Base-by-base conservation (phyloP, 768 basidiomycete genomes). In the Mycena sanguinolenta region DNA sequence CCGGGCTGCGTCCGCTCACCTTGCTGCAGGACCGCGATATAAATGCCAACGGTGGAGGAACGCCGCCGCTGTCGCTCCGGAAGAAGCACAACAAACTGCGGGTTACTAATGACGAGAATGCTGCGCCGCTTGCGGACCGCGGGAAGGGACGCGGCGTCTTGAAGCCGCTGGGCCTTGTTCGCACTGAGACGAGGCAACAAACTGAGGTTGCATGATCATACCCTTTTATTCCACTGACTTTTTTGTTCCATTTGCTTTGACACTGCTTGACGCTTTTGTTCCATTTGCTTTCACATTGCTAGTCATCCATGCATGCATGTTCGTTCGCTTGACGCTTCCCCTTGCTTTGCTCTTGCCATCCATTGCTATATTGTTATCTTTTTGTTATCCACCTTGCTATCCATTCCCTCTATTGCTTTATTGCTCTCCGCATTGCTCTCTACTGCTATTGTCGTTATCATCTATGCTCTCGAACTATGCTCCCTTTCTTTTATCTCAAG, bases 11-110 rank as follows among this genome's bases (percentile, higher is more conserved):
- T 68, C 86, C 85, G 67, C 86, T 92, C 62, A 84, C 89, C 25
- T 88, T 92, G 64, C 82, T 92, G 75, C 86, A 89, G 79, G 88
- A 90, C 73, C 88, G 88, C 73, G 85, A 86, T 75, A 76, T 79
- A 30, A 87, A 86, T 67, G 75, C 76, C 63, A 78, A 75, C 36
- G 72, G 73, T 42, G 77, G 79, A 38, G 80, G 81, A 16, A 89
- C 86, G 58, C 88, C 86, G 63, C 90, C 90, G 72, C 84, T 92
- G 70, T 76, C 82, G 73, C 81, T 91, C 69, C 85, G 85, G 63
- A 91, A 90, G 84, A 90, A 85, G 77, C 82, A 86, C 71, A 84
- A 85, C 71, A 72, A 76, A 65, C 81, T 74, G 59, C 75, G 72
- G 63, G 76, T 69, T 25, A 79, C 79, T 58, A 83, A 85, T 69